Evolutionary conservation across 1,284 basidiomycete genomes (phyloP), one percentile per base, ranked within the genome.

Genomic region (Ceratorhiza oryzae-sativae): DNA sequence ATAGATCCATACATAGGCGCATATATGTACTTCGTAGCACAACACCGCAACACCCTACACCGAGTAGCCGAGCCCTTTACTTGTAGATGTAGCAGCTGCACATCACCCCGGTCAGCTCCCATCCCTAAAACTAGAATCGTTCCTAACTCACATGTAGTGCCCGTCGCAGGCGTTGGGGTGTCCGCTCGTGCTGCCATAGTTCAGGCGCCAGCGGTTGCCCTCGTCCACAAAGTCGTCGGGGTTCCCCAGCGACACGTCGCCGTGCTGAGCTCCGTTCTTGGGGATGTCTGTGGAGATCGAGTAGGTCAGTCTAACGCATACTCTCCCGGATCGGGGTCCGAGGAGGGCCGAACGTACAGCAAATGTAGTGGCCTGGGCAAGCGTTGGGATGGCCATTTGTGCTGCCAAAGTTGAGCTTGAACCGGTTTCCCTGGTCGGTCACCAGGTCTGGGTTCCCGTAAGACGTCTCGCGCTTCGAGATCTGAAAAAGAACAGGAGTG

Each of bases 321-420:
- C n/a, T n/a, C n/a, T n/a, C n/a, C n/a, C n/a, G n/a, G n/a, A n/a
- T n/a, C n/a, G n/a, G 9, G n/a, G n/a, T 15, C 5, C 48, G 23
- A 49, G 48, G 48, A 49, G 13, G 13, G 36, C 13, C 8, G 13
- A 3, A 48, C 61, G 25, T n/a, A 63, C 61, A 67, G 49, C 63
- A 67, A 34, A 67, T 67, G 49, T 53, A 67, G 63, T 67, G 63
- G 13, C 63, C 63, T 34, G 63, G 63, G 49, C 63, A 67, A 1
- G 63, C 63, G 34, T 67, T 67, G n/a, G 63, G 63, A 34, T 67
- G 63, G 2, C 63, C 63, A 20, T 67, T 23, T 10, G 48, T 67
- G 63, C 63, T 67, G 49, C 63, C 63, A 41, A 67, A 67, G 63
- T 67, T 67, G n/a, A 67, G 49, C 49, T 67, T 67, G 63, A 67